Base-by-base conservation (phyloP, 83 land plant genomes). In the Isoetes engelmannii region DNA sequence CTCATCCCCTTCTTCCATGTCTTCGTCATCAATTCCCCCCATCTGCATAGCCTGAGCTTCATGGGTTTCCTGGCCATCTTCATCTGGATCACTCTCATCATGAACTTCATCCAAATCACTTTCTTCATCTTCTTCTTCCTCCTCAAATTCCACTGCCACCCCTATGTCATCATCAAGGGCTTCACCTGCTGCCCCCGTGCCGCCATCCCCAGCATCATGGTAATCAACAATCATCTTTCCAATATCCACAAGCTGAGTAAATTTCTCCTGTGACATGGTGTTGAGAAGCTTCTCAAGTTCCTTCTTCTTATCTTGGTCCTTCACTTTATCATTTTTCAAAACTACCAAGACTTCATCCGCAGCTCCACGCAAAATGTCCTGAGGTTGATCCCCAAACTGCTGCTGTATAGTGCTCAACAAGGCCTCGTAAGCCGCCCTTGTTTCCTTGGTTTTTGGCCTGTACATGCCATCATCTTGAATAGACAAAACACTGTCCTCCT, bases 11-110 rank as follows among this genome's bases (percentile, higher is more conserved):
- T 85, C 89, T 51, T 78, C 86, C 79, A 79, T 74, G 15, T 93
- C 98, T 71, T 92, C 97, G 69, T 92, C 97, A 74, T 92, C 94
- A 59, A 83, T 74, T 6, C 90, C 94, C 37, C 93, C 93, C 97
- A 92, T 89, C 70, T 92, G 97, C 97, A 92, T 92, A 47, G 74
- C 94, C 9, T 77, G 81, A 8, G 82, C 47, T 53, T 79, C 80
- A 65, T 81, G 68, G 4, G 79, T 55, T 10, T 86, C 94, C 37
- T 63, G 69, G 18, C 71, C 82, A 57, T 85, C 94, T 51, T 85
- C 90, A 47, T 81, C 81, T 0, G 74, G 88, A 46, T 92, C 97
- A 44, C 89, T 84, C 20, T 86, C 90, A 60, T 88, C 97, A 20
- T 82, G 88, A 0, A 89, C 89, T 77, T 84, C 81, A 69, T 88